These are phyloP conservation scores for Prunus dulcis DNA, from an alignment of 306 rosid genomes.

Conservation along the genomic window DNA sequence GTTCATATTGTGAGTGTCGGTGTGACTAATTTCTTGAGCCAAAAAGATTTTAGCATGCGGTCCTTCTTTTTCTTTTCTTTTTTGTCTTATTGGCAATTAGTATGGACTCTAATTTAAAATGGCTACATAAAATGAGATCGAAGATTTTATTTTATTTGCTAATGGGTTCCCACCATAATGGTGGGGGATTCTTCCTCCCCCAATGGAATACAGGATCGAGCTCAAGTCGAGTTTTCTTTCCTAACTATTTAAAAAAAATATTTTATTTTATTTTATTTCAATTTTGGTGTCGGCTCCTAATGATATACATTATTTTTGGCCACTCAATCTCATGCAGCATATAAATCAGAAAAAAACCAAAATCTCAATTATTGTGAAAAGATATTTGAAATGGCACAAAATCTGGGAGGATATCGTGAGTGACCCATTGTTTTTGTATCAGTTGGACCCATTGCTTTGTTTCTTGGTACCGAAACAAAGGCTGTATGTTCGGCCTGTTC, in stretches of 20 bases:
- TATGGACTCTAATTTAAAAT: background rate
- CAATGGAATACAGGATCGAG: no score
- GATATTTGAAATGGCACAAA: conserved; percentile 14
- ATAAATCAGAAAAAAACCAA: background rate
- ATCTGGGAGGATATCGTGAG: conserved; percentile 10
- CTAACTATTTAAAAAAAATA: no score
- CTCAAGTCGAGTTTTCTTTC: no score
- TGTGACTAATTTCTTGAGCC: background rate
- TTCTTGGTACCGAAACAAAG: background rate
- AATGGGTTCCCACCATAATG: background rate
- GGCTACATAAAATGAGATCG: background rate
- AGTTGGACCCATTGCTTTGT: conserved; percentile 10
- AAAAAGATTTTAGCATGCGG: background rate
- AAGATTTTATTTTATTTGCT: background rate
- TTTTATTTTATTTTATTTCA: background rate
- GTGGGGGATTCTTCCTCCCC: no score
- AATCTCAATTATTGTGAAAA: conserved; percentile 20
- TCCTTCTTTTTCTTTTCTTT: background rate
- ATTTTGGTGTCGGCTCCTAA: conserved; percentile 24
- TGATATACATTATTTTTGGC: background rate
- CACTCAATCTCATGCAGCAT: background rate
- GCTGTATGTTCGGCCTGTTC: background rate
- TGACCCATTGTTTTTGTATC: background rate
- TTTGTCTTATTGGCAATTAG: background rate
- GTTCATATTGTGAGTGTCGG: background rate